Conservation (phyloP, 148 eudicot species). For the Salicornia ramosissima region DNA sequence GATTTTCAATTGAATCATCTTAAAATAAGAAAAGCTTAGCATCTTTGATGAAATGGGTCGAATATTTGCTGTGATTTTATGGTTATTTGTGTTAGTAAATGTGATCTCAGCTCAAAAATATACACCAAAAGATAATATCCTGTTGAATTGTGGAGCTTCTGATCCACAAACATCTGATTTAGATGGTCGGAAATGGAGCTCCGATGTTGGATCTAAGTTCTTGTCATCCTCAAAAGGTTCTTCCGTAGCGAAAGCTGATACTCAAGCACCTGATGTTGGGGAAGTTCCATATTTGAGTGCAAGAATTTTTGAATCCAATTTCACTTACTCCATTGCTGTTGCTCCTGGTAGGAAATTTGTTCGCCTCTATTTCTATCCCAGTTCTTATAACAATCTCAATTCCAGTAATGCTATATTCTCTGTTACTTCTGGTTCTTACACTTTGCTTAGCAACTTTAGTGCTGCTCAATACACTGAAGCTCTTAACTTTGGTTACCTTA, state of each 20-base stretch:
- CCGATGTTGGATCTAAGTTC: conserved; percentile 62
- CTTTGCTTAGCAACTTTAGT: conserved; percentile 80
- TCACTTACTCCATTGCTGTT: conserved; percentile 71
- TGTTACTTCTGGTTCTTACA: conserved; percentile 48
- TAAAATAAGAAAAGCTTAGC: not conserved
- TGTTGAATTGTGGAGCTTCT: conserved; percentile 68
- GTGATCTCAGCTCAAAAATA: conserved; percentile 48
- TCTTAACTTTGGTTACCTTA: conserved; percentile 51
- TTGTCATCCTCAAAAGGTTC: conserved; percentile 34
- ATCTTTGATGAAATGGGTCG: conserved; percentile 41
- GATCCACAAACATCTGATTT: conserved; percentile 35
- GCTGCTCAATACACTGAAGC: conserved; percentile 63
- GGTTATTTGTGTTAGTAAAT: conserved; percentile 24
- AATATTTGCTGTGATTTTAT: no score
- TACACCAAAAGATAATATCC: conserved; percentile 51
- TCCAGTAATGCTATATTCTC: conserved; percentile 58
- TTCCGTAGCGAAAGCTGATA: conserved; percentile 37
- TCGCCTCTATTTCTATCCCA: conserved; percentile 77
- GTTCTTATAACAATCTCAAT: conserved; percentile 41
- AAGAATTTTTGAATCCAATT: conserved; percentile 55
- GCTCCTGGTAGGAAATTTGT: conserved; percentile 70
- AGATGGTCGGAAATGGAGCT: conserved; percentile 66
- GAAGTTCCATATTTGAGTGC: conserved; percentile 75
- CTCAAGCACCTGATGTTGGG: conserved; percentile 59
- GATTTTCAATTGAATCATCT: no score